phyloP scores from a whole-genome alignment of 202 grass and related monocot species.

The Schoenoplectus tabernaemontani region DNA sequence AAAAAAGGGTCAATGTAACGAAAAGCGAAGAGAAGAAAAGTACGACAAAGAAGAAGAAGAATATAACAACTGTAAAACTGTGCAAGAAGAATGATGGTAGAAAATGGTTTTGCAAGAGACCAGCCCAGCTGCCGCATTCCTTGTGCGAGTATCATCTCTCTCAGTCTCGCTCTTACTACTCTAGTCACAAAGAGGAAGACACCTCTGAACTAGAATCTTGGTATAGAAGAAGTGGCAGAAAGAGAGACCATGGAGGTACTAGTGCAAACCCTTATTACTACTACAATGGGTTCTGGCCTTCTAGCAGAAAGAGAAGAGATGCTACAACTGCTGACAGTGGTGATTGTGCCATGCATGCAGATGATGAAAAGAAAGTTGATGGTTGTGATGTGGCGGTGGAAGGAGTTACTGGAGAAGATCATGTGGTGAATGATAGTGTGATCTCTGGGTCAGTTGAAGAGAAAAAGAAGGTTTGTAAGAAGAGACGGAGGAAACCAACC shows the following conservation, averaged over 20 bases:
- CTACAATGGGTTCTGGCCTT: conserved; percentile 57
- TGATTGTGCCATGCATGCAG: background rate
- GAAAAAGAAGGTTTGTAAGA: conserved; percentile 24
- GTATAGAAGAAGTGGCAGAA: background rate
- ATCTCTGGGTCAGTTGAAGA: conserved; percentile 13
- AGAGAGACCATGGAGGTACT: conserved; percentile 12
- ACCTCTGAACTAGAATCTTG: background rate
- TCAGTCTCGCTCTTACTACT: conserved; percentile 30
- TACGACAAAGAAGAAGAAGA: conserved; percentile 5
- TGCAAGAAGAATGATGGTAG: conserved; percentile 81
- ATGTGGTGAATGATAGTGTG: conserved; percentile 15
- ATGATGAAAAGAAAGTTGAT: background rate
- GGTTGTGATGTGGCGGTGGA: conserved; percentile 20
- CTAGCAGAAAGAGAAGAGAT: conserved; percentile 36
- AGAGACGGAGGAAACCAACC: conserved; percentile 56
- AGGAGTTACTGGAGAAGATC: conserved; percentile 23
- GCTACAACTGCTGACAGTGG: background rate
- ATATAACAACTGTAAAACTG: background rate
- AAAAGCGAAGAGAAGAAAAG: conserved; percentile 10
- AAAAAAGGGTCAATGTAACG: no score
- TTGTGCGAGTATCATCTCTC: conserved; percentile 50
- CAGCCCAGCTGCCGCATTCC: conserved; percentile 29
- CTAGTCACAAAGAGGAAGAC: background rate
- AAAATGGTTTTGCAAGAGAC: conserved; percentile 40
- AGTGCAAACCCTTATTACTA: conserved; percentile 49